phyloP scores from a whole-genome alignment of 2,329 filamentous ascomycete genomes.

The Paecilomyces sp. region DNA sequence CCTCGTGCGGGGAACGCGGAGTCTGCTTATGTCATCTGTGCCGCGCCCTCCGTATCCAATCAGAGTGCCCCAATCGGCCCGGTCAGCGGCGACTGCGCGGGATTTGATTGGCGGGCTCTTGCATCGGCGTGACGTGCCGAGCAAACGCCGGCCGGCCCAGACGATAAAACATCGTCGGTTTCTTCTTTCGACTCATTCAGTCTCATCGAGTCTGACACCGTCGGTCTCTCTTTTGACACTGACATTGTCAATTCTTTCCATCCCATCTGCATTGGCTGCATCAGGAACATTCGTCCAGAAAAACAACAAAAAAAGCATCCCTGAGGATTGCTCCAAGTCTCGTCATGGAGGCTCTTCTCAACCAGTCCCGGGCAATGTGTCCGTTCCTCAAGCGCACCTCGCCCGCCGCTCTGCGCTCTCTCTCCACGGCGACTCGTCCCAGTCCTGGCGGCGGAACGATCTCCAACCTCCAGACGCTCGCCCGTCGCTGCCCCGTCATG shows the following conservation, averaged over 20 bases:
- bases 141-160: neutral
- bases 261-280: neutral
- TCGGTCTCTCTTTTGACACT: neutral
- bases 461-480: conserved; percentile 92
- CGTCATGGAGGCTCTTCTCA: conserved; percentile 83
- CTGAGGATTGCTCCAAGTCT: neutral
- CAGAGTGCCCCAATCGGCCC: neutral
- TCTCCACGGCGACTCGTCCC: conserved; percentile 63
- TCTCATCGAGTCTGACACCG: neutral
- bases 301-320: neutral
- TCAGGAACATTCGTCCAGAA: neutral
- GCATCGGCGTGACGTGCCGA: neutral
- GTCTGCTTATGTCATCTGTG: neutral
- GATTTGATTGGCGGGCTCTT: neutral
- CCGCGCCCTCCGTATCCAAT: neutral
- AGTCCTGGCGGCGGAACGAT: conserved; percentile 80
- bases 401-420: conserved; percentile 79
- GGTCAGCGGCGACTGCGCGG: neutral
- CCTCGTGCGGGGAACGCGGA: neutral
- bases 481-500: conserved; percentile 96
- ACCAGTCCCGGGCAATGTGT: conserved; percentile 94
- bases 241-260: neutral
- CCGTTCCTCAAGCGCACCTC: conserved; percentile 95
- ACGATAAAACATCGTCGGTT: neutral
- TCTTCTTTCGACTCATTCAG: neutral